Evolutionary conservation across 1,284 basidiomycete genomes (phyloP), one percentile per base, ranked within the genome.

Genomic region (Xerocomus amazonicus): DNA sequence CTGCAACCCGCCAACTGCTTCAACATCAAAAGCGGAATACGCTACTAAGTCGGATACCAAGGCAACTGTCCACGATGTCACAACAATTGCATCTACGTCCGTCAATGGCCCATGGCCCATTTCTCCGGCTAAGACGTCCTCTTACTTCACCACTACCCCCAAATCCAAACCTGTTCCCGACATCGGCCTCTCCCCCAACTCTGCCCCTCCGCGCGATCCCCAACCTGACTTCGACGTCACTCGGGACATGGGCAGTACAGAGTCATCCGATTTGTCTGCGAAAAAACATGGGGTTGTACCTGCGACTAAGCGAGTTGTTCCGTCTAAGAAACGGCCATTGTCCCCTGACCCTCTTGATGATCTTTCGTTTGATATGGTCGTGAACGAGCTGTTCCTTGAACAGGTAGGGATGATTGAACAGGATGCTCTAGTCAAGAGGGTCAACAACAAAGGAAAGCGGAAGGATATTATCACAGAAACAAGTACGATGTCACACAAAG

Each of bases 321-420:
- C 31, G 3, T 13, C 26, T 31, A 23, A 26, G 36, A 56, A 48
- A 37, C 41, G 31, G 6, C 14, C 45, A 1, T 14, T 38, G 9
- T 58, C 65, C 34, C 54, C 59, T 5, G 55, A 63, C 17, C 31
- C 50, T 26, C 67, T 43, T 23, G 66, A 67, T 32, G 51, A 63
- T n/a, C 47, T 68, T 45, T 55, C 53, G 29, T 61, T 69, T 10
- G 67, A 69, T 36, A 48, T 50, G 48, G 45, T 48, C 28, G 45
- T 50, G 32, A 33, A 50, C 13, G 48, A 48, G 8, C 31, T 52
- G 6, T 60, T 68, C 37, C 46, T 69, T 26, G 65, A 65, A 43
- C 67, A 67, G 50, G 52, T 67, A 51, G 67, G 62, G 17, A 62
- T 48, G 52, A 60, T 67, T 19, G 67, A 66, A 52, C 56, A 55